phyloP scores from a whole-genome alignment of 148 eudicot genomes.

The Polygonum maritimum region DNA sequence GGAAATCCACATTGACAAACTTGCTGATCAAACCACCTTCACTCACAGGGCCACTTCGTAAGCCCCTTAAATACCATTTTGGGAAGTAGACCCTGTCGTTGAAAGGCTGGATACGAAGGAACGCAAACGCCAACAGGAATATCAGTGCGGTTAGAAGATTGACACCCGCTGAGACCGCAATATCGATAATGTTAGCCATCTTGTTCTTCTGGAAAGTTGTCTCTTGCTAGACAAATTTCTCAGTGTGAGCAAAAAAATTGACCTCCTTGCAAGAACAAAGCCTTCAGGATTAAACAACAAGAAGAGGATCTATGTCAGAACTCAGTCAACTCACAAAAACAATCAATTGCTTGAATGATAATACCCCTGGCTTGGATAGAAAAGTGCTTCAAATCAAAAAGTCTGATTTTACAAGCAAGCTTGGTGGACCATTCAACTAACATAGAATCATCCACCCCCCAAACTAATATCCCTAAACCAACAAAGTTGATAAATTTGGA shows the following conservation, averaged over 20 bases:
- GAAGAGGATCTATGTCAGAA: neutral
- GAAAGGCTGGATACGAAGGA: constrained; percentile 87
- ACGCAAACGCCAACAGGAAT: constrained; percentile 80
- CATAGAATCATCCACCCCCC: neutral
- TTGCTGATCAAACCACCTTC: constrained; percentile 55
- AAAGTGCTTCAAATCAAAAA: neutral
- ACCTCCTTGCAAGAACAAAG: neutral
- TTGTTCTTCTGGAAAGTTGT: constrained; percentile 14
- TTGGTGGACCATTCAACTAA: neutral
- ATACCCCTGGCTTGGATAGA: neutral
- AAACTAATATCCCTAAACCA: neutral
- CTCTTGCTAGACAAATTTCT: constrained; percentile 1
- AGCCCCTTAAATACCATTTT: constrained; percentile 94
- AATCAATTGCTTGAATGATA: neutral
- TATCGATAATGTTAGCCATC: constrained; percentile 78
- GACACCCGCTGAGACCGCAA: constrained; percentile 68
- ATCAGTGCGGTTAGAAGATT: constrained; percentile 63
- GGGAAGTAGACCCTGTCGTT: constrained; percentile 97
- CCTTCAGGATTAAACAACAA: neutral
- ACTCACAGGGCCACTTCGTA: constrained; percentile 63
- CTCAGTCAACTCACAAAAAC: neutral
- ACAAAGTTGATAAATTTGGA: neutral
- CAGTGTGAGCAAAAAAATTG: neutral
- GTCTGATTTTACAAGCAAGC: neutral
- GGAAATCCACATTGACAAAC: constrained; percentile 80